phyloP scores from a whole-genome alignment of 441 rosid genomes.

The Hura crepitans region DNA sequence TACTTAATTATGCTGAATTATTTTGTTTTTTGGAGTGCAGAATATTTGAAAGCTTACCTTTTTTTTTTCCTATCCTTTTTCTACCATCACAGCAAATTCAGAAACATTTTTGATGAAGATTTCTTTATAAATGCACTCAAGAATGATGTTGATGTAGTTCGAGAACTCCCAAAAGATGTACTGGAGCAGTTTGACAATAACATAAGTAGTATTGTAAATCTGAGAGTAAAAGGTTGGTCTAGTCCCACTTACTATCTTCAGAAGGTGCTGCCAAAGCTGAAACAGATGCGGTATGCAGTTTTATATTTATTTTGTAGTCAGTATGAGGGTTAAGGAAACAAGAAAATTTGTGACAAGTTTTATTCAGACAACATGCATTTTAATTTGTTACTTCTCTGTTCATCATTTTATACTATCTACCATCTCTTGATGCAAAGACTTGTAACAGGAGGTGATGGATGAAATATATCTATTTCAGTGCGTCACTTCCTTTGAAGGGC shows the following conservation, averaged over 20 bases:
- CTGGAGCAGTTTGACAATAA: conserved; percentile 77
- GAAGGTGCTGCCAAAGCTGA: conserved; percentile 85
- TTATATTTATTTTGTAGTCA: not conserved
- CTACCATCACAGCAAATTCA: conserved; percentile 60
- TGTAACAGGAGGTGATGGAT: not conserved
- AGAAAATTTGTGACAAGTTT: not conserved
- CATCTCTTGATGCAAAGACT: not conserved
- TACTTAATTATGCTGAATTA: not conserved
- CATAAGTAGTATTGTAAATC: conserved; percentile 82
- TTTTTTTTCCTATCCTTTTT: conserved; percentile 3
- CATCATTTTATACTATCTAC: not conserved
- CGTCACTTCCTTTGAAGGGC: not conserved
- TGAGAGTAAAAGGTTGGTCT: conserved; percentile 93
- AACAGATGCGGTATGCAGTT: conserved; percentile 54
- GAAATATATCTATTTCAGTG: not conserved
- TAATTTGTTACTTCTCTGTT: too few species aligned
- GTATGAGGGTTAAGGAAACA: not conserved
- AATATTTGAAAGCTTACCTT: conserved; percentile 7
- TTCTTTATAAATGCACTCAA: conserved; percentile 70
- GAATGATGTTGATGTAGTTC: conserved; percentile 70
- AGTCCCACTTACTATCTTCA: conserved; percentile 78
- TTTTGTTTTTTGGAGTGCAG: not conserved
- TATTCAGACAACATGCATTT: too few species aligned
- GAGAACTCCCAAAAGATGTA: conserved; percentile 72
- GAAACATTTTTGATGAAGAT: conserved; percentile 91